phyloP scores from a whole-genome alignment of 2,329 filamentous ascomycete genomes.

The Triangularia verruculosa region DNA sequence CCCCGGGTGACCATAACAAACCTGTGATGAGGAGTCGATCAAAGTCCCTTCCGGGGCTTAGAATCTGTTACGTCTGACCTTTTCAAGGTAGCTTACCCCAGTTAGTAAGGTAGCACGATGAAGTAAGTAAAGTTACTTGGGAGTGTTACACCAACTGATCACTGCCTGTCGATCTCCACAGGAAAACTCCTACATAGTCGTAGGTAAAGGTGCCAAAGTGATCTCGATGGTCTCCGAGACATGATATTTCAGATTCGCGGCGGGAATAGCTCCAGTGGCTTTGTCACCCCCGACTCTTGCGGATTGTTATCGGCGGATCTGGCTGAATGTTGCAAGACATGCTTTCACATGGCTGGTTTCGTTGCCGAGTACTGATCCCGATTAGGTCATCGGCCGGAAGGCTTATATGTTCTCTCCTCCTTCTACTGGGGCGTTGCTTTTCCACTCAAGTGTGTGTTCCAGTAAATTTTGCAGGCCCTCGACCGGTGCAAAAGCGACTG shows the following conservation, averaged over 20 bases:
- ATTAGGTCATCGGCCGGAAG: background rate
- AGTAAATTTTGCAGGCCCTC: no score
- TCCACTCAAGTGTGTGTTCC: no score
- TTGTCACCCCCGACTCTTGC: background rate
- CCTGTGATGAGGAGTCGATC: background rate
- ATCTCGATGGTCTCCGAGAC: background rate
- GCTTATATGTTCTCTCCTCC: background rate
- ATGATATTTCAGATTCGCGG: background rate
- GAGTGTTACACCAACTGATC: background rate
- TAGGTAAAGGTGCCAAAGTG: background rate
- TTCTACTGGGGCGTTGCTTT: background rate
- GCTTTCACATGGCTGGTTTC: background rate
- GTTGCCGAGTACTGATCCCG: background rate
- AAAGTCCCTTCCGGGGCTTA: background rate
- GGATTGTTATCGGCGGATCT: background rate
- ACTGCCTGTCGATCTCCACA: background rate
- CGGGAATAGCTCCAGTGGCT: background rate
- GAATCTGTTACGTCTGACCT: conserved; percentile 8
- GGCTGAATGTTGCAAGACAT: background rate
- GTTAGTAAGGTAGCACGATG: background rate
- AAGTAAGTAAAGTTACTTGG: background rate
- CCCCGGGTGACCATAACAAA: conserved; percentile 14
- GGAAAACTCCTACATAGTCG: background rate
- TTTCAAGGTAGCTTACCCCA: background rate
- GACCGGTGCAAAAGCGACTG: no score